Conservation (phyloP, 257 asterid genomes). For the Phtheirospermum japonicum region DNA sequence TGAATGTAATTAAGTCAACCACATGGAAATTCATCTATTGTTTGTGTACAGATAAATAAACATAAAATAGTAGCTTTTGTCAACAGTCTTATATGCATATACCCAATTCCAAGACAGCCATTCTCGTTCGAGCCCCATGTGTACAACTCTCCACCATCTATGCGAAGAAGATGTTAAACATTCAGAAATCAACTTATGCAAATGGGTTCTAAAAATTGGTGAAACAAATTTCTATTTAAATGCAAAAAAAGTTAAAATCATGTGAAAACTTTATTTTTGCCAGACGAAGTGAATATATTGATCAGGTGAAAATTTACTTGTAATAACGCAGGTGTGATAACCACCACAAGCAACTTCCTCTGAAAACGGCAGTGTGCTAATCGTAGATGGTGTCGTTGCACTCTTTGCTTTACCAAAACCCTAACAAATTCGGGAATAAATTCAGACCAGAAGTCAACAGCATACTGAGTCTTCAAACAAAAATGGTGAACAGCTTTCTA, state of each 20-base stretch:
- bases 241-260: neutral
- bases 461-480: conserved; percentile 1
- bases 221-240: neutral
- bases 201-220: neutral
- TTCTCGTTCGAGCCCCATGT: conserved; percentile 96
- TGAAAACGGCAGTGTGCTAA: conserved; percentile 57
- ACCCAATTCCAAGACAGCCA: conserved; percentile 98
- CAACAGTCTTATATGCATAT: conserved; percentile 28
- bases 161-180: conserved; percentile 19
- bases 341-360: conserved; percentile 89
- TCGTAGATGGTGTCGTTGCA: conserved; percentile 51
- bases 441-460: conserved; percentile 22
- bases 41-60: conserved; percentile 8
- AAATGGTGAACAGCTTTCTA: conserved; percentile 14
- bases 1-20: conserved; percentile 37
- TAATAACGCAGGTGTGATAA: conserved; percentile 83
- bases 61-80: conserved; percentile 22
- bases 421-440: conserved; percentile 40
- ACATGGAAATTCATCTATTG: conserved; percentile 19
- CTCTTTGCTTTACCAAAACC: conserved; percentile 66
- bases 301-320: conserved; percentile 49
- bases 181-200: conserved; percentile 16
- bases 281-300: conserved; percentile 21
- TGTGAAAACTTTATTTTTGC: neutral
- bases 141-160: conserved; percentile 87